Conservation (phyloP, 208 protist genomes). For the Trypanosoma boissoni region DNA sequence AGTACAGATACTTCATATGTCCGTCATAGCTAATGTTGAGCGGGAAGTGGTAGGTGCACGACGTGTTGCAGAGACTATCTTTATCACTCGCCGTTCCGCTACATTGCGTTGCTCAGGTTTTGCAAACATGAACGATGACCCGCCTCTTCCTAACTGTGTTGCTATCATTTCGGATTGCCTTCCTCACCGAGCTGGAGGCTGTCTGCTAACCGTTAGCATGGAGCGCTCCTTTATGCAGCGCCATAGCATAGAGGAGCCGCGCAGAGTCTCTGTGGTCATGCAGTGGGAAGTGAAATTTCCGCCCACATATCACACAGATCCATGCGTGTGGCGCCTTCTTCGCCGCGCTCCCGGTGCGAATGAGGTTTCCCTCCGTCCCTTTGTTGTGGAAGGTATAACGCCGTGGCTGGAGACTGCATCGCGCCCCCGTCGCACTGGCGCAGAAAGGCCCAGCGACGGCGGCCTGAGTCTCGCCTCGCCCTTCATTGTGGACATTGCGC, state of each 20-base stretch:
- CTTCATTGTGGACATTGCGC: slow-evolving; percentile 30
- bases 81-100: background rate
- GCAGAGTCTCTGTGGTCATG: slow-evolving; percentile 14
- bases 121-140: no score
- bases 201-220: background rate
- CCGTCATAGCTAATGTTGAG: no score
- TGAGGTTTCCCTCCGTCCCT: slow-evolving; percentile 15
- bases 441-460: background rate
- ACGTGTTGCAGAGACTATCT: background rate
- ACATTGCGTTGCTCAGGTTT: no score
- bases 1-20: no score
- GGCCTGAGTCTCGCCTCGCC: background rate
- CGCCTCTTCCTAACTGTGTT: background rate
- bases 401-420: background rate
- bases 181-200: slow-evolving; percentile 1
- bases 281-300: slow-evolving; percentile 39
- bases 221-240: background rate
- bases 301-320: slow-evolving; percentile 36
- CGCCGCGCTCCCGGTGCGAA: no score
- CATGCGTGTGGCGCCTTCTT: slow-evolving; percentile 39
- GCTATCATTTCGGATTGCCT: slow-evolving; percentile 10
- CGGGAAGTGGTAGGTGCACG: background rate
- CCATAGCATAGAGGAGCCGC: background rate
- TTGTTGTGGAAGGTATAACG: slow-evolving; percentile 15
- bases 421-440: background rate